Evolutionary conservation across 768 basidiomycete species (phyloP), one percentile per base, ranked within the genome.

Genomic region (Arthromyces matolae): DNA sequence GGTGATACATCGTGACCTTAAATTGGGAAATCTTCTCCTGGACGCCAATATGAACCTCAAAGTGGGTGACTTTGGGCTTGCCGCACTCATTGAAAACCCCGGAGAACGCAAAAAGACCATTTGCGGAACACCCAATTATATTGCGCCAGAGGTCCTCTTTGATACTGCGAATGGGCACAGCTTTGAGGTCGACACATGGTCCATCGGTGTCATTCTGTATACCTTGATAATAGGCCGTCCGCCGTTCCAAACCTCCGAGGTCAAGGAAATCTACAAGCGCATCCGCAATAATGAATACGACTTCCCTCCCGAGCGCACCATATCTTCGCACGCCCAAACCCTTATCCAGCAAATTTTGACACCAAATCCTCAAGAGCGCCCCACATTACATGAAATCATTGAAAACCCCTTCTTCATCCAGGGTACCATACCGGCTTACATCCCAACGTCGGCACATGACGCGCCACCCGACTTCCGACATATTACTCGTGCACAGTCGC

Each of bases 81-180:
- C 96, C 0, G 96, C 95, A 2, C 78, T 99, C 39, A 95, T 98
- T 39, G 94, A 97, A 71, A 94, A 83, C 62, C 90, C 89, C 9
- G 95, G 95, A 0, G 95, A 98, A 66, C 73, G 95, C 61, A 96
- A 98, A 78, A 97, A 97, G 81, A 99, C 95, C 0, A 96, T 98
- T 38, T 97, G 96, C 56, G 95, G 95, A 1, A 99, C 95, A 0
- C 96, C 95, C 2, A 98, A 99, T 63, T 98, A 99, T 63, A 97
- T 99, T 53, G 95, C 96, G 0, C 96, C 96, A 0, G 95, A 98
- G 63, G 93, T 98, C 19, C 71, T 99, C 55, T 96, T 95, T 64
- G 93, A 97, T 64, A 92, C 88, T 20, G 90, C 84, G 14, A 94
- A 93, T 54, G 94, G 95, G 1, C 95, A 99, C 67, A 93, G 90